Evolutionary conservation across 805 yeast species (phyloP).

Genomic region (Candida sakaeoensis): DNA sequence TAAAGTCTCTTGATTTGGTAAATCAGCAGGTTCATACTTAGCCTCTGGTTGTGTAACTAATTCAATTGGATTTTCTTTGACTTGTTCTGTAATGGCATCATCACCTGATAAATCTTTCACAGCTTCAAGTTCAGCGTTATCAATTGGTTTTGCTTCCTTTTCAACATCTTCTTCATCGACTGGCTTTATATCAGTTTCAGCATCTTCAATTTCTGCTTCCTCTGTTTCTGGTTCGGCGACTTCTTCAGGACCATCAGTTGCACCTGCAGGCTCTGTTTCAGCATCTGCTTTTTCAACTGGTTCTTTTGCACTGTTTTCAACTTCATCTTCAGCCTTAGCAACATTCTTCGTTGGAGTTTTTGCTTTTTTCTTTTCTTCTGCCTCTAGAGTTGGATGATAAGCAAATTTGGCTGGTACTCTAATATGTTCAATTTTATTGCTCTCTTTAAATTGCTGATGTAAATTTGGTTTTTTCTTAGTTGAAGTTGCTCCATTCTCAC

Average conservation of each 20-base stretch:
- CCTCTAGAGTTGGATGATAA: conserved; percentile 36
- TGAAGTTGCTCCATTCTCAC: background rate
- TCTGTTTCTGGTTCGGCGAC: conserved; percentile 3
- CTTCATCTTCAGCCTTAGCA: conserved; percentile 12
- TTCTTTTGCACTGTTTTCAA: conserved; percentile 18
- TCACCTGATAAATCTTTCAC: conserved; percentile 23
- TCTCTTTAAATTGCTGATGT: conserved; percentile 31
- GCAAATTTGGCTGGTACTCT: conserved; percentile 40
- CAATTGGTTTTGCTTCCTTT: conserved; percentile 12
- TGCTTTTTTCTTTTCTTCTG: conserved; percentile 28
- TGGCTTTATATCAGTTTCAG: background rate
- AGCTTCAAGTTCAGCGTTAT: conserved; percentile 8
- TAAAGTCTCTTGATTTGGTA: conserved; percentile 34
- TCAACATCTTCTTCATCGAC: conserved; percentile 24
- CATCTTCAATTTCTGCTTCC: background rate
- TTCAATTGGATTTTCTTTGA: conserved; percentile 32
- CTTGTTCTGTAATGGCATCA: conserved; percentile 25
- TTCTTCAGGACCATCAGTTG: conserved; percentile 3
- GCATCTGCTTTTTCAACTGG: conserved; percentile 8
- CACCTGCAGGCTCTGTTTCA: background rate
- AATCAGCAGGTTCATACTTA: conserved; percentile 31
- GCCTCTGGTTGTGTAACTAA: conserved; percentile 29
- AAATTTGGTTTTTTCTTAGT: conserved; percentile 23
- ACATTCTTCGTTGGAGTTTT: conserved; percentile 38
- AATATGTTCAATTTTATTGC: conserved; percentile 29